phyloP scores from a whole-genome alignment of 345 rosid species.

The Populus pruinosa region DNA sequence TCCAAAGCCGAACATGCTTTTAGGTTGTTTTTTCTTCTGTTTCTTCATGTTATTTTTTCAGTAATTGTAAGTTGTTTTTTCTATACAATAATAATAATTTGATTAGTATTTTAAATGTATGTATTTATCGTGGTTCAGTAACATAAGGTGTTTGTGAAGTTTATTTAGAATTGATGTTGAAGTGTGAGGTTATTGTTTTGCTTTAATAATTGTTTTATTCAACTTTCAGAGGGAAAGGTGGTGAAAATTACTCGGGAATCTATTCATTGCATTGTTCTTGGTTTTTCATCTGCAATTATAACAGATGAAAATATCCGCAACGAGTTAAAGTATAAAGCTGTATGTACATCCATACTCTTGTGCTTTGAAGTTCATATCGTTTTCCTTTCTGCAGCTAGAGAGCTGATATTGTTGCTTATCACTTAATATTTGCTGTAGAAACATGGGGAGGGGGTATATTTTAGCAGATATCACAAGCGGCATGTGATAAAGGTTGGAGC shows the following conservation, averaged over 20 bases:
- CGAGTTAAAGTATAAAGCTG: conserved; percentile 58
- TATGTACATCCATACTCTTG: conserved; percentile 17
- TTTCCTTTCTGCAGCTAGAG: not conserved
- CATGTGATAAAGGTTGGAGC: conserved; percentile 69
- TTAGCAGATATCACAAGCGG: conserved; percentile 53
- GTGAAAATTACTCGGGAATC: conserved; percentile 65
- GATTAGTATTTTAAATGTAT: too few species aligned
- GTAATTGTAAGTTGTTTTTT: not conserved
- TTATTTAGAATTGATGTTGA: conserved; percentile 1
- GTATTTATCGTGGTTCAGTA: too few species aligned
- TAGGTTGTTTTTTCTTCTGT: conserved; percentile 40
- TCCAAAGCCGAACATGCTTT: conserved; percentile 65
- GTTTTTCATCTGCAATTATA: conserved; percentile 73
- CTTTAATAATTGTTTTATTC: not conserved
- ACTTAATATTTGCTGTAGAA: conserved; percentile 32
- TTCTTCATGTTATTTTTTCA: not conserved
- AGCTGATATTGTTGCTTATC: not conserved
- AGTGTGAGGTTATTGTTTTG: not conserved
- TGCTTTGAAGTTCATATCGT: not conserved
- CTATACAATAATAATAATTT: too few species aligned
- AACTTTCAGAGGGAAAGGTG: conserved; percentile 65
- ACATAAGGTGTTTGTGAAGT: not conserved
- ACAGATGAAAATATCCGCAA: conserved; percentile 57
- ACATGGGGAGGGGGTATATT: conserved; percentile 45
- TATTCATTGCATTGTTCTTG: conserved; percentile 72